Base-by-base conservation (phyloP, 1,284 basidiomycete species). In the Pholiota adiposa region DNA sequence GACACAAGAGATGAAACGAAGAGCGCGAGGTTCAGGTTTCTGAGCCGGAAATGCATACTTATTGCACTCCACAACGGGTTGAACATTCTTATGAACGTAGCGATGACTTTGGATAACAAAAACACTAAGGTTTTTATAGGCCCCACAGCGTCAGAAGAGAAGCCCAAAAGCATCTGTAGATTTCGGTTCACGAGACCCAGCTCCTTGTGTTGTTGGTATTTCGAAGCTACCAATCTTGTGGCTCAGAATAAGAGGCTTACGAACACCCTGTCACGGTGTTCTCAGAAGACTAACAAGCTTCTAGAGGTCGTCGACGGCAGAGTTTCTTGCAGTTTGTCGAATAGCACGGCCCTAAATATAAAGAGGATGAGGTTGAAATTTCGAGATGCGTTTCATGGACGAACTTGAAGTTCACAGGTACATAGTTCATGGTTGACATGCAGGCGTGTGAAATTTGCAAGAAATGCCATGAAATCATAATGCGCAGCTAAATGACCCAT, bases 21-120 rank as follows among this genome's bases (percentile, higher is more conserved):
- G 48, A 72, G 51, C 31, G 66, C 61, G 41, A 59, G 34, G 12
- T 59, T 60, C 21, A 72, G 50, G 53, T 61, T 65, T 29, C 63
- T 65, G 31, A 72, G 54, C 40, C 67, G 57, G 41, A 76, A 63
- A 57, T 69, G 75, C 72, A 75, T 74, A 49, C 65, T 69, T 58
- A 63, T 25, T 41, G 60, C 46, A 29, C 57, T 58, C 62, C 65
- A 72, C 43, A 65, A 51, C 27, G 51, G 31, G 25, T 44, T 29
- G 27, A 62, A 57, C 18, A 48, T 19, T 19, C 19, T 16, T 27
- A 41, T 27, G 31, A 53, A 36, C 27, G 54, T 48, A 21, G 29
- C 46, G 31, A 52, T 51, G 36, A 31, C n/a, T 33, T 25, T 36
- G 18, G 44, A 19, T 27, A 58, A 49, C 54, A 44, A 52, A 9